A percentile compares a stretch with the other conserved stretches of the same genome.
Conservation (phyloP, 192 early-diverging fungal genomes). For the Funneliformis mosseae region DNA sequence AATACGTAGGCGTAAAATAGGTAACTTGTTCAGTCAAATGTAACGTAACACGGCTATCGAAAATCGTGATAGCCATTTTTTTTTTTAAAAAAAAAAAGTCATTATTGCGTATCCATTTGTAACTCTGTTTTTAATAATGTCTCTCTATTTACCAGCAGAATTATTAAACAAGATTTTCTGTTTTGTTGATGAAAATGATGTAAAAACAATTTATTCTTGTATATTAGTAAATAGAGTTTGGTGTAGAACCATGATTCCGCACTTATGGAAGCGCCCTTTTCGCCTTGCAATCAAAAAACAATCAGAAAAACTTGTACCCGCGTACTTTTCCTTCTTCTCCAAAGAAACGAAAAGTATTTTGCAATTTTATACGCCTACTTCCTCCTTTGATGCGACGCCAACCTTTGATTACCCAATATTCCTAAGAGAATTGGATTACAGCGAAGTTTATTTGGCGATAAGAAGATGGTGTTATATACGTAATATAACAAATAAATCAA, state of each 20-base stretch:
- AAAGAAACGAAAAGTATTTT: neutral
- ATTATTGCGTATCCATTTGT: neutral
- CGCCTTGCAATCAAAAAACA: neutral
- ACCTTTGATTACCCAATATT: neutral
- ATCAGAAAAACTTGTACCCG: neutral
- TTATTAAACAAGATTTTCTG: neutral
- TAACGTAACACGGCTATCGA: too few species aligned
- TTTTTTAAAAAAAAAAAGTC: neutral
- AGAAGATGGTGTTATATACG: neutral
- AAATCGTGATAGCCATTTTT: neutral
- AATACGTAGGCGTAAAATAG: too few species aligned
- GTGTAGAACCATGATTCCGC: neutral
- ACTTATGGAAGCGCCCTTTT: slow-evolving; percentile 6
- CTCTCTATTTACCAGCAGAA: slow-evolving; percentile 1
- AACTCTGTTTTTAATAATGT: neutral
- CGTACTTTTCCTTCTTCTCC: neutral
- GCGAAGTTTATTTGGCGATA: neutral
- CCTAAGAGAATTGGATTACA: neutral
- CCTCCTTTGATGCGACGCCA: neutral
- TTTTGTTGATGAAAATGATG: neutral
- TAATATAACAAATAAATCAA: neutral
- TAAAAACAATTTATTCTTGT: neutral
- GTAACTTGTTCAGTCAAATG: too few species aligned
- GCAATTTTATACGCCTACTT: neutral
- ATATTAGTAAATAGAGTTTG: slow-evolving; percentile 10